Conservation (phyloP, 441 rosid species). For the Pelargonium cotyledonis region DNA sequence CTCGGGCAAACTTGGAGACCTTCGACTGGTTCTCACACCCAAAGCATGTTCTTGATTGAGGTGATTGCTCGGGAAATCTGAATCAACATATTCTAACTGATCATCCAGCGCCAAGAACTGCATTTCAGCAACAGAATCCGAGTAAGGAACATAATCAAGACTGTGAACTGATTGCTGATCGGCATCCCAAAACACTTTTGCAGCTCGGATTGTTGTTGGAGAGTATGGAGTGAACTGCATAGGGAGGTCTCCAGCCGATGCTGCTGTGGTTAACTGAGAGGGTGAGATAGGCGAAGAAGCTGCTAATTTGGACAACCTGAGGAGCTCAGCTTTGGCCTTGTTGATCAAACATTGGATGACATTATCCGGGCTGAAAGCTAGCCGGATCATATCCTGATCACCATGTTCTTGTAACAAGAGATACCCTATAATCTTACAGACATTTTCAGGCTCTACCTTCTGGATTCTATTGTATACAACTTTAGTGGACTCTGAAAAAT, state of each 20-base stretch:
- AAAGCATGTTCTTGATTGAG: conserved; percentile 32
- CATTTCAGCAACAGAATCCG: conserved; percentile 29
- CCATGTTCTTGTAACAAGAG: conserved; percentile 65
- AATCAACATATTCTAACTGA: conserved; percentile 36
- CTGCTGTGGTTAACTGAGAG: conserved; percentile 29
- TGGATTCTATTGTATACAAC: conserved; percentile 72
- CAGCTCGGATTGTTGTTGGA: conserved; percentile 18
- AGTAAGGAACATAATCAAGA: conserved; percentile 28
- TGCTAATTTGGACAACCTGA: conserved; percentile 30
- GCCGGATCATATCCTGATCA: conserved; percentile 71
- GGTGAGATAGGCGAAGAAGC: conserved; percentile 33
- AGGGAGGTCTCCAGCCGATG: conserved; percentile 32
- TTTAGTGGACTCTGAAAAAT: conserved; percentile 69
- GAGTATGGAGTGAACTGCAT: conserved; percentile 26
- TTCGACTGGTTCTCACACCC: conserved; percentile 49
- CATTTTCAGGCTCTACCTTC: conserved; percentile 73
- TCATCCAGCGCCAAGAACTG: conserved; percentile 47
- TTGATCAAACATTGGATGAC: conserved; percentile 47
- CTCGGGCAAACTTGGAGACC: conserved; percentile 68
- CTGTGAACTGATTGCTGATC: conserved; percentile 24
- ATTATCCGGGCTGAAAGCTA: conserved; percentile 71
- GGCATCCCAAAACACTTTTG: conserved; percentile 31
- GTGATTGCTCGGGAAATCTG: conserved; percentile 36
- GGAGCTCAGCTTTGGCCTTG: conserved; percentile 59
- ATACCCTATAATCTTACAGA: conserved; percentile 72